Percentiles rank a stretch among this genome's conserved stretches.
Evolutionary conservation across 2,329 filamentous ascomycete species (phyloP).

Genomic region (Cordyceps fumosorosea): DNA sequence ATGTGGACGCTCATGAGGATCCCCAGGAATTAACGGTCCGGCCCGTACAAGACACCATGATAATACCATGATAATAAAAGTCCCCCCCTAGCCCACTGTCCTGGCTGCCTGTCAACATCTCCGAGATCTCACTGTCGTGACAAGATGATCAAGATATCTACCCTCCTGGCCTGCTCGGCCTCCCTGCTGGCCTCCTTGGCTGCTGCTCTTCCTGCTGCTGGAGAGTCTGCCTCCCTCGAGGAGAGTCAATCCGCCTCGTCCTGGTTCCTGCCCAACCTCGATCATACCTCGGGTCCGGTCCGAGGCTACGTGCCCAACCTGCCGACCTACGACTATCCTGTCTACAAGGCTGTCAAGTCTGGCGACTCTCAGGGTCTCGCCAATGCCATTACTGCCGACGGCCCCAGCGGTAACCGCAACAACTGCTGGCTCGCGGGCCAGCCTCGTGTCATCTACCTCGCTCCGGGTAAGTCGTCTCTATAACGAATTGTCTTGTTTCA

Average conservation of each 20-base stretch:
- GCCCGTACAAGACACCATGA: neutral
- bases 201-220: constrained; percentile 5
- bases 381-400: constrained; percentile 9
- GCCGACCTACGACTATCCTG: constrained; percentile 16
- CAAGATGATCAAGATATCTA: neutral
- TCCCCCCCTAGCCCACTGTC: neutral
- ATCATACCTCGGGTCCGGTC: constrained; percentile 17
- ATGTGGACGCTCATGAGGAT: neutral
- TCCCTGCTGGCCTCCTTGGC: neutral
- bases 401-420: constrained; percentile 14
- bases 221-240: neutral
- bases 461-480: constrained; percentile 13
- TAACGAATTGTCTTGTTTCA: neutral
- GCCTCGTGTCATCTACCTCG: constrained; percentile 17
- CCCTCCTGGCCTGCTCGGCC: constrained; percentile 2
- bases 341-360: constrained; percentile 15
- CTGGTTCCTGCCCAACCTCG: constrained; percentile 19
- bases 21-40: neutral
- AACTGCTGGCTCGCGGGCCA: constrained; percentile 18
- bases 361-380: constrained; percentile 8
- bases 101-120: neutral
- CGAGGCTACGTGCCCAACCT: constrained; percentile 17
- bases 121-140: neutral
- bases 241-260: constrained; percentile 15
- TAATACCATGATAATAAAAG: neutral